Evolutionary conservation across 305 asterid species (phyloP), one percentile per base, ranked within the genome.

Genomic region (Fraxinus albicans): DNA sequence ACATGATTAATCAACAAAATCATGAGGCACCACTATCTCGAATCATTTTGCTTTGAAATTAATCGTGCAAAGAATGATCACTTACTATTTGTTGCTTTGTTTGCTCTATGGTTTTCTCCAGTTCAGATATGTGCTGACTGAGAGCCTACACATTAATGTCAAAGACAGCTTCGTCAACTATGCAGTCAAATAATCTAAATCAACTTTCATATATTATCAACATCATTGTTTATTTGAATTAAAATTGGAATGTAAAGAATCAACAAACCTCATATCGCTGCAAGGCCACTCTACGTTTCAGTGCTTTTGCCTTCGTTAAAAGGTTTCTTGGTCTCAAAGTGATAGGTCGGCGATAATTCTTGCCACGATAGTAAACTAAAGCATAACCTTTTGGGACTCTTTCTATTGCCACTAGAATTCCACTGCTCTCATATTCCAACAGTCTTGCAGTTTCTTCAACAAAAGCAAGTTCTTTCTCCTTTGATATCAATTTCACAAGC

Each of bases 401-500:
- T 77, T 92, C 98, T 58, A 92, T 92, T 13, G 97, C 89, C 81
- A 96, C 98, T 74, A 96, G 84, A 85, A 96, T 93, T 58, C 99
- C 98, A 74, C 97, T 98, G 87, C 99, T 96, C 88, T 96, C 99
- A 82, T 95, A 93, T 89, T 95, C 99, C 91, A 96, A 87, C 67
- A 96, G 97, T 83, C 96, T 89, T 27, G 97, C 97, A 77, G 98
- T 89, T 90, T 96, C 99, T 90, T 96, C 98, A 81, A 88, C 98
- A 83, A 94, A 93, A 70, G 97, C 88, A 84, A 88, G 85, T 78
- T 85, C 92, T 83, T 96, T 96, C 85, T 96, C 98, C 79, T 96
- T 96, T 13, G 99, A 96, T 87, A 96, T 91, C 84, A 96, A 87
- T 90, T 96, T 96, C 35, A 96, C 99, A 29, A 96, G 95, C 86